Base-by-base conservation (phyloP, 257 asterid species). In the Perilla frutescens region DNA sequence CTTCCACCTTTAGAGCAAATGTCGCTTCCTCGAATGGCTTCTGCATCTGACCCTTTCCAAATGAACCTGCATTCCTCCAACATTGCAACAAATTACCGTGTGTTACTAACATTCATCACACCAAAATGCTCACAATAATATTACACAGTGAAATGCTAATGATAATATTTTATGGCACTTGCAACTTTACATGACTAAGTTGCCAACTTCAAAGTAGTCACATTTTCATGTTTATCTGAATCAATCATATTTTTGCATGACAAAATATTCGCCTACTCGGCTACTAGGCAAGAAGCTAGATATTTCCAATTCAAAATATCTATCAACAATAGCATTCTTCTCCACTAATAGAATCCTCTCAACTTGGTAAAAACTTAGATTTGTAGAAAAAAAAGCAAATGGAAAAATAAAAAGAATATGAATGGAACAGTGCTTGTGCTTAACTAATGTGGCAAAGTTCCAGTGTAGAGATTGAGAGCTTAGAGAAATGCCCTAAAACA, bases 1-100 rank as follows among this genome's bases (percentile, higher is more conserved):
- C 96, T 48, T 96, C 98, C 75, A 87, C 81, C 83, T 85, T 83
- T 14, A 92, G 84, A 29, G 84, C 88, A 72, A 77, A 87, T 3
- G 98, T 79, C 57, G 88, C 89, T 69, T 85, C 91, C 78, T 92
- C 98, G 74, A 92, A 92, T 56, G 98, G 94, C 82, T 88, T 92
- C 90, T 92, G 98, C 98, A 92, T 92, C 87, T 90, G 91, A 62
- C 96, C 96, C 85, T 71, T 87, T 58, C 92, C 92, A 76, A 92
- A 89, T 20, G 91, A 11, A 56, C 98, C 96, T 90, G 91, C 50
- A 63, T 20, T 20, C 26, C 26, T 20, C 26, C 26, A 20, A 20
- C 26, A 20, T 55, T n/a, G 57, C 71, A 37, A 71, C 20, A 58
- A 41, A n/a, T 13, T 41, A 4, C 26, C 0, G 26, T 20, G 26